Base-by-base conservation (phyloP, 2,329 filamentous ascomycete species). In the Colletotrichum scovillei region DNA sequence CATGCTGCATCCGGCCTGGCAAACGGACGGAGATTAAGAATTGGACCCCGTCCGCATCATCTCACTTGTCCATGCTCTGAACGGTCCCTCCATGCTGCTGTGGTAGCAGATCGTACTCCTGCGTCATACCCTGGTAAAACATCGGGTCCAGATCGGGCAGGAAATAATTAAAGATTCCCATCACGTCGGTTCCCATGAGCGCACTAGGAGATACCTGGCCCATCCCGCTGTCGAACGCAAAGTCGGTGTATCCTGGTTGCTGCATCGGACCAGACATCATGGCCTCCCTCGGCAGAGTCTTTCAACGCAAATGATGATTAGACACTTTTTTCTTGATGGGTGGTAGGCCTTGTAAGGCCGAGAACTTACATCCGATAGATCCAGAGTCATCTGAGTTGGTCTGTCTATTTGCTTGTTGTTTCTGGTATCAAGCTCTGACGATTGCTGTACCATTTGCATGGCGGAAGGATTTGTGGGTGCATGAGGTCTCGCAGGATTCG, bases 81-180 rank as follows among this genome's bases (percentile, higher is more conserved):
- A 53, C 38, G 49, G 35, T 9, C 19, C 38, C 62, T 19, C 38
- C 38, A 42, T 42, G 38, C 38, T 24, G 77, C 46, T 78, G 60
- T 9, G 32, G 58, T 19, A 52, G 49, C 7, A 64, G 38, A 26
- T 72, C 52, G 12, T 69, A 63, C 9, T 72, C 59, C 26, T 28
- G 26, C 2, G 22, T 49, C 22, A 63, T 19, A 5, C 73, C 73
- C 5, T 70, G 73, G 8, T 67, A 74, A 55, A 78, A 78, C 28
- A 76, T 75, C 4, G 77, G 76, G 66, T 78, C 77, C 14, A 78
- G 60, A 8, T 77, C 76, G 0, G 78, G 77, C 1, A 78, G 71
- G 9, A 75, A 74, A 9, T 76, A 79, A 49, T 75, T 79, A 42
- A 79, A 79, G 16, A 79, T 71, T 32, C 76, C 76, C 75, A 78